A percentile compares a stretch with the other conserved stretches of the same genome.
phyloP scores from a whole-genome alignment of 148 eudicot genomes.

The Cornus controversa region DNA sequence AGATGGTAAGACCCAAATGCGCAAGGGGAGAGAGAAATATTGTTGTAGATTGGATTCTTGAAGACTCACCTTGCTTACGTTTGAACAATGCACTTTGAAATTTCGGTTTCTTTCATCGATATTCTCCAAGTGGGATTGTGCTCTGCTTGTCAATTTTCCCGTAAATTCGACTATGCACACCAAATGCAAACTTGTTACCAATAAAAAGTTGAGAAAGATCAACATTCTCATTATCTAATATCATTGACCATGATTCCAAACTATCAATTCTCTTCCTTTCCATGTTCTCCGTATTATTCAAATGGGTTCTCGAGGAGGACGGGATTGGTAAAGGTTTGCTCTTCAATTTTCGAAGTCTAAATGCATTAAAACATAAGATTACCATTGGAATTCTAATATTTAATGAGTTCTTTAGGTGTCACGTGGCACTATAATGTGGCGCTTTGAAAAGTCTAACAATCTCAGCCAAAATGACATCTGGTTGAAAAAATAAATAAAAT shows the following conservation, averaged over 20 bases:
- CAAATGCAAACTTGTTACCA: slow-evolving; percentile 95
- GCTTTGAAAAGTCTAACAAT: too few species aligned
- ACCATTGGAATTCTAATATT: slow-evolving; percentile 39
- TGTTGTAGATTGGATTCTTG: too few species aligned
- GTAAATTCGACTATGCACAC: slow-evolving; percentile 93
- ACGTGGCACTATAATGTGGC: too few species aligned
- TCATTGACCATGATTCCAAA: slow-evolving; percentile 98
- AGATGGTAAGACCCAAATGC: too few species aligned
- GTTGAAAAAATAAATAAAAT: too few species aligned
- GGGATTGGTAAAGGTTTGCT: slow-evolving; percentile 39
- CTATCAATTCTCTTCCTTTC: slow-evolving; percentile 90
- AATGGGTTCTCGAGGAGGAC: slow-evolving; percentile 43
- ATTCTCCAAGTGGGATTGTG: slow-evolving; percentile 89
- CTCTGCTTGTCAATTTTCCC: slow-evolving; percentile 93
- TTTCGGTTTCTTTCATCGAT: too few species aligned
- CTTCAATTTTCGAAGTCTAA: slow-evolving; percentile 45
- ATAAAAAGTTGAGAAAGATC: slow-evolving; percentile 95
- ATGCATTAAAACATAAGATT: slow-evolving; percentile 53
- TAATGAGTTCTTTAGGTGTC: background rate
- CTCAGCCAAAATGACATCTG: too few species aligned
- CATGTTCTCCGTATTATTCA: slow-evolving; percentile 56
- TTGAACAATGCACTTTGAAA: too few species aligned
- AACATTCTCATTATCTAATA: slow-evolving; percentile 80
- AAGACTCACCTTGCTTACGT: too few species aligned
- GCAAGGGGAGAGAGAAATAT: too few species aligned